These are phyloP conservation scores for Lichtheimia corymbifera DNA, from an alignment of 371 early-diverging fungal species.

Conservation along the genomic window DNA sequence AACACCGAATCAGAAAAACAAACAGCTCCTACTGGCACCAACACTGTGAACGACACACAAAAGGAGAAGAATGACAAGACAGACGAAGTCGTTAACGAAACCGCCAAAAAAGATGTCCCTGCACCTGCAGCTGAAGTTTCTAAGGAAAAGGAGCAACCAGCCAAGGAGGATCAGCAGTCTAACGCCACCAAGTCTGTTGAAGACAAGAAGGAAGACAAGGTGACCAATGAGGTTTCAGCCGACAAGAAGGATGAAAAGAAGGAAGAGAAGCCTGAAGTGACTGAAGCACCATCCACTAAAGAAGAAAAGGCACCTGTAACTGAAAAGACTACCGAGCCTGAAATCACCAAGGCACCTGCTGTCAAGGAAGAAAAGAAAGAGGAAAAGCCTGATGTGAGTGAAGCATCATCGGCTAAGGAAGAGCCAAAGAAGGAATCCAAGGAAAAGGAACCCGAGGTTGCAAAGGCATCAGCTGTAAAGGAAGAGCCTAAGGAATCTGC, in stretches of 20 bases:
- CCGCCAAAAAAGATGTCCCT: neutral
- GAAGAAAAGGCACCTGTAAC: neutral
- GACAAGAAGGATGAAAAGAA: neutral
- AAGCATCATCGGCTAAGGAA: neutral
- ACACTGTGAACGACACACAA: too few species aligned
- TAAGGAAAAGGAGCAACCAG: neutral
- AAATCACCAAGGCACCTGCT: neutral
- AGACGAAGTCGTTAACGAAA: too few species aligned
- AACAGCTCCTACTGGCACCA: too few species aligned
- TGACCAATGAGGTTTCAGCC: neutral
- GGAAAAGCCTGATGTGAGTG: neutral
- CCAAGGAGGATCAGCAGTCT: neutral
- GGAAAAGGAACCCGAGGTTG: neutral
- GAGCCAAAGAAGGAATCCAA: neutral
- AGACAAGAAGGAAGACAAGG: neutral
- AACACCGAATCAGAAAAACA: too few species aligned
- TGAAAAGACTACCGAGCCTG: neutral
- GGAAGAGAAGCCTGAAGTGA: neutral
- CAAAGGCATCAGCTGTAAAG: neutral
- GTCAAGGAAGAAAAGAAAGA: neutral
- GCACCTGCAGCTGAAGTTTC: neutral
- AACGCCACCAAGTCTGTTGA: neutral
- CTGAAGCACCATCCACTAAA: neutral
- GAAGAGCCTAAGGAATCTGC: neutral
- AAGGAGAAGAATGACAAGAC: too few species aligned